These are phyloP conservation scores for Dunaliella primolecta DNA, from an alignment of 139 green algal genomes.

Conservation along the genomic window DNA sequence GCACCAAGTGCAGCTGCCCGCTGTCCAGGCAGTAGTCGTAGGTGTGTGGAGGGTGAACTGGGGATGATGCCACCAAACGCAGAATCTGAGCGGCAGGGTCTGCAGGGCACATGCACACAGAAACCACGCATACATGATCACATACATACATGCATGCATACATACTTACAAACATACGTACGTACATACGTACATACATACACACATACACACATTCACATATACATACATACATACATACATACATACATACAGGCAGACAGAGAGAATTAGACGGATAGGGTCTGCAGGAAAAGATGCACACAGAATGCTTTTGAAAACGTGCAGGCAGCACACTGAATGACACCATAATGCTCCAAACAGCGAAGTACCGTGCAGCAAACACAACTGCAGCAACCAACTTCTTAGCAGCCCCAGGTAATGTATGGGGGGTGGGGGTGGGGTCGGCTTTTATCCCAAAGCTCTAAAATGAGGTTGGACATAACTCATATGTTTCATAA, in stretches of 20 bases:
- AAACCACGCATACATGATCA: neutral
- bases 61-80: slow-evolving; percentile 46
- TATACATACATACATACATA: slow-evolving; percentile 8
- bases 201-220: slow-evolving; percentile 6
- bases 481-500: too few species aligned
- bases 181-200: slow-evolving; percentile 1
- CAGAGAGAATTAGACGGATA: too few species aligned
- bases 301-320: too few species aligned
- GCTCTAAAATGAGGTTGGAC: too few species aligned
- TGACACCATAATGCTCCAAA: too few species aligned
- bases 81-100: slow-evolving; percentile 33
- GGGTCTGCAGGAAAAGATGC: too few species aligned
- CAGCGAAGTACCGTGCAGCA: too few species aligned
- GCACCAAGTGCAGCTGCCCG: neutral
- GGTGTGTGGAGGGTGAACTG: slow-evolving; percentile 41
- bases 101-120: neutral
- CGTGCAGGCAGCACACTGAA: too few species aligned
- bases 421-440: too few species aligned
- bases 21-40: slow-evolving; percentile 37
- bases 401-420: too few species aligned
- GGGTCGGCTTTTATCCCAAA: too few species aligned
- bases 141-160: neutral
- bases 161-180: slow-evolving; percentile 1
- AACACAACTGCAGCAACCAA: too few species aligned
- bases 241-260: neutral